Evolutionary conservation across 352 stramenopile species (phyloP).

Genomic region (Pythium sp.): DNA sequence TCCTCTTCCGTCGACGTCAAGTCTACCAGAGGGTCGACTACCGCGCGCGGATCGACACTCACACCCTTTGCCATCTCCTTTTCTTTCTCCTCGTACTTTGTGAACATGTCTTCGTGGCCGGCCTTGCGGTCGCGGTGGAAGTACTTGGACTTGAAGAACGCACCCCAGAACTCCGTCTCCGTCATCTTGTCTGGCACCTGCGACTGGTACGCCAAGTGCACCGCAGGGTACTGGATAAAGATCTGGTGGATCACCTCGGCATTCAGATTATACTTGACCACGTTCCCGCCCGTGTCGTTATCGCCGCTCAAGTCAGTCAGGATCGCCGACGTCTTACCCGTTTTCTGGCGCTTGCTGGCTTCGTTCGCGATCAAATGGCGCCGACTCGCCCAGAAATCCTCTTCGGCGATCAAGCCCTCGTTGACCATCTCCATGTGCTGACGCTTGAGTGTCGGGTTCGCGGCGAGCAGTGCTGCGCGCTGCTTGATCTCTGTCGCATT

Average conservation of each 20-base stretch:
- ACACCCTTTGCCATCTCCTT: conserved; percentile 44
- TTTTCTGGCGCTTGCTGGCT: conserved; percentile 83
- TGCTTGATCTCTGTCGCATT: conserved; percentile 84
- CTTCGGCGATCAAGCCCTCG: conserved; percentile 79
- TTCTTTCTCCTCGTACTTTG: conserved; percentile 81
- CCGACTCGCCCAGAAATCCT: conserved; percentile 85
- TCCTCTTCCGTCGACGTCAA: conserved; percentile 73
- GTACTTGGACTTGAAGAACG: conserved; percentile 90
- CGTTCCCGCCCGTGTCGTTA: conserved; percentile 66
- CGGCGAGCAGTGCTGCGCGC: conserved; percentile 67
- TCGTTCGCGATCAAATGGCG: conserved; percentile 82
- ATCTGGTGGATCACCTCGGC: conserved; percentile 89
- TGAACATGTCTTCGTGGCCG: conserved; percentile 84
- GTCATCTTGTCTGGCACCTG: conserved; percentile 88
- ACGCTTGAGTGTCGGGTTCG: conserved; percentile 74
- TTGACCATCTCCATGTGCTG: conserved; percentile 89
- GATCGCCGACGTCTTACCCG: conserved; percentile 80
- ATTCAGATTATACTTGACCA: conserved; percentile 90
- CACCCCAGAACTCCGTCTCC: conserved; percentile 87
- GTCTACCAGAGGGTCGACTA: conserved; percentile 80
- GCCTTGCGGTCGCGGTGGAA: conserved; percentile 82
- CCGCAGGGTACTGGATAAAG: conserved; percentile 86
- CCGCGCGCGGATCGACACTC: conserved; percentile 51
- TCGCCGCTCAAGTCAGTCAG: conserved; percentile 74
- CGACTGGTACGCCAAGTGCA: conserved; percentile 81